phyloP scores from a whole-genome alignment of 2,329 filamentous ascomycete genomes.

The Aspergillus flavus region DNA sequence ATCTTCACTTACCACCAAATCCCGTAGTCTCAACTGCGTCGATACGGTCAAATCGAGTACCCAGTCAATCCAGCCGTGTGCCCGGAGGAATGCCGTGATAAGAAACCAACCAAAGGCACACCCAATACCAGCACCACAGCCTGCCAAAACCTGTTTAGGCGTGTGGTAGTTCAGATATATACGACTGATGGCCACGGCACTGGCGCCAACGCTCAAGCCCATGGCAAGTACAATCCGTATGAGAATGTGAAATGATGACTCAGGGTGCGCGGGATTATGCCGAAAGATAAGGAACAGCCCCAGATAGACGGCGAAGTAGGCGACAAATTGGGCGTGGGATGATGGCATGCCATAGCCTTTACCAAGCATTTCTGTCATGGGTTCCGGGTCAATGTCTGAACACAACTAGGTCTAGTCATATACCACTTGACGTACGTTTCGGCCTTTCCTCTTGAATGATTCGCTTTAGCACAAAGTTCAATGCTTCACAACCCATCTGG shows the following conservation, averaged over 20 bases:
- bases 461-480: constrained; percentile 89
- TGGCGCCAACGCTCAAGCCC: constrained; percentile 63
- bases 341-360: constrained; percentile 98
- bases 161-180: constrained; percentile 95
- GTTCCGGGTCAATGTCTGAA: neutral
- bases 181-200: constrained; percentile 75
- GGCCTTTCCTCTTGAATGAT: constrained; percentile 91
- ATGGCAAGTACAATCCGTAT: constrained; percentile 63
- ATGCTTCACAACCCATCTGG: constrained; percentile 85
- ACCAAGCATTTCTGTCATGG: constrained; percentile 67
- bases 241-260: constrained; percentile 41
- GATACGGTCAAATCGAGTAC: constrained; percentile 66
- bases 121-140: constrained; percentile 68
- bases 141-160: constrained; percentile 80
- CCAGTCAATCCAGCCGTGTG: constrained; percentile 72
- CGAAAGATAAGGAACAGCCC: constrained; percentile 81
- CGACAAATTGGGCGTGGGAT: constrained; percentile 92
- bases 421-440: constrained; percentile 57
- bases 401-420: neutral
- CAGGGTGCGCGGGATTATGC: constrained; percentile 58
- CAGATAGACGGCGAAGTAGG: constrained; percentile 86
- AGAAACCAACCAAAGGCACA: constrained; percentile 80
- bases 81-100: constrained; percentile 67
- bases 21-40: constrained; percentile 71
- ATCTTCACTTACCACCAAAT: constrained; percentile 86